Evolutionary conservation across 768 basidiomycete genomes (phyloP).

Genomic region (Cantharellus cinnabarinus): DNA sequence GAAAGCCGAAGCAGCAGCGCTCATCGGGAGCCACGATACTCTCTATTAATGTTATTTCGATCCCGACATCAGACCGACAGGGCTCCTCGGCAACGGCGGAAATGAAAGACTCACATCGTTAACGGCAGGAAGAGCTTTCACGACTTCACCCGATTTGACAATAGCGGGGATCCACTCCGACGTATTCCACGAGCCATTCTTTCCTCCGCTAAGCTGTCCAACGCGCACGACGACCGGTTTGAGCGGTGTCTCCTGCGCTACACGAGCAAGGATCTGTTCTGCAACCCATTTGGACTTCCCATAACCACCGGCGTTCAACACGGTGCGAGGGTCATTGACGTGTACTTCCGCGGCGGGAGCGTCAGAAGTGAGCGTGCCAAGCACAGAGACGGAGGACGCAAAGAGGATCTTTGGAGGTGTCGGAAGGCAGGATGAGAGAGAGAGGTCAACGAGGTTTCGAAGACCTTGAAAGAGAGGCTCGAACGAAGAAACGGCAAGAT

Average conservation of each 20-base stretch:
- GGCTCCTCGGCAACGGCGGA: neutral
- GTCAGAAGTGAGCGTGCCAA: neutral
- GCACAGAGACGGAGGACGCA: slow-evolving; percentile 5
- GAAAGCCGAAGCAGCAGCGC: slow-evolving; percentile 12
- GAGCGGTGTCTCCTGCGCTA: slow-evolving; percentile 15
- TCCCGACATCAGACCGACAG: too few species aligned
- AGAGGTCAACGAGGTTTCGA: slow-evolving; percentile 7
- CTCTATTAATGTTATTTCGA: neutral
- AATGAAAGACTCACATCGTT: neutral
- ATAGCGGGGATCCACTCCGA: slow-evolving; percentile 28
- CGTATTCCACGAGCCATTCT: slow-evolving; percentile 22
- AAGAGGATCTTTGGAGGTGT: slow-evolving; percentile 7
- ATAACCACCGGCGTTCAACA: slow-evolving; percentile 1
- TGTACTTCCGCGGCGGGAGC: slow-evolving; percentile 5
- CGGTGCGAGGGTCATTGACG: neutral
- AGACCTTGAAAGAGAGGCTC: slow-evolving; percentile 6
- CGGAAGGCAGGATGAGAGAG: slow-evolving; percentile 1
- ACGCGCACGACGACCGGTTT: slow-evolving; percentile 20
- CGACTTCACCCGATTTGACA: slow-evolving; percentile 15
- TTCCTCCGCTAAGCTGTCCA: slow-evolving; percentile 20
- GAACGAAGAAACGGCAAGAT: slow-evolving; percentile 5
- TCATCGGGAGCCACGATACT: slow-evolving; percentile 14
- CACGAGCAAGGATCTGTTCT: slow-evolving; percentile 18
- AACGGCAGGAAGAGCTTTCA: neutral
- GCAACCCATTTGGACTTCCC: slow-evolving; percentile 20